Percentiles rank a stretch among this genome's conserved stretches.
These are phyloP conservation scores for Cucurbita argyrosperma DNA, from an alignment of 306 rosid species.

Conservation along the genomic window DNA sequence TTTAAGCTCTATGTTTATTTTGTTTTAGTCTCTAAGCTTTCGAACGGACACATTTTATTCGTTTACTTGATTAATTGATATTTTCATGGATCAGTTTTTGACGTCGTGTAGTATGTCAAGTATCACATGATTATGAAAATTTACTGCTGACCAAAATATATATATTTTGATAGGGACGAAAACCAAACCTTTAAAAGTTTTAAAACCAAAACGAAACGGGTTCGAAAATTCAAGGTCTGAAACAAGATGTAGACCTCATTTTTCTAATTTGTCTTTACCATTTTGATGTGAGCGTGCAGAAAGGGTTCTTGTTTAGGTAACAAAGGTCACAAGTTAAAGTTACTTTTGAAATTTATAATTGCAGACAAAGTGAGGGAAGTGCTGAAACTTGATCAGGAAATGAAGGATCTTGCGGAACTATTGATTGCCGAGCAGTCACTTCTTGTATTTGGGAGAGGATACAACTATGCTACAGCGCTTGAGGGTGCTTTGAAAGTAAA, in stretches of 20 bases:
- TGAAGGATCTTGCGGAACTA: slow-evolving; percentile 78
- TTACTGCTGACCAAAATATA: too few species aligned
- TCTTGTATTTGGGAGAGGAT: slow-evolving; percentile 93
- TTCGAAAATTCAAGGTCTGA: neutral
- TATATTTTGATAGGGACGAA: neutral
- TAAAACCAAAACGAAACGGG: neutral
- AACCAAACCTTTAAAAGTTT: neutral
- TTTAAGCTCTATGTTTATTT: neutral
- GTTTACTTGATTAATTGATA: neutral
- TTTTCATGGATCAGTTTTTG: neutral
- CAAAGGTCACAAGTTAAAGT: neutral
- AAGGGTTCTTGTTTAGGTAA: neutral
- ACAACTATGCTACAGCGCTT: slow-evolving; percentile 84
- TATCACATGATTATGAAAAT: neutral
- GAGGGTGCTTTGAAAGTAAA: slow-evolving; percentile 98
- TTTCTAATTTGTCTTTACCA: neutral
- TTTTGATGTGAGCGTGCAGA: neutral
- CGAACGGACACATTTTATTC: neutral
- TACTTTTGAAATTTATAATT: neutral
- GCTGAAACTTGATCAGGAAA: slow-evolving; percentile 70
- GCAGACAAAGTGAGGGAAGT: slow-evolving; percentile 85
- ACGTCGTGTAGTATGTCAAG: neutral
- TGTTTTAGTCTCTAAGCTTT: neutral
- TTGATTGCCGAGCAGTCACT: slow-evolving; percentile 92
- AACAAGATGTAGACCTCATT: neutral